Conservation (phyloP, 2,329 filamentous ascomycete species). For the Chrysoporthe deuterocubensis region DNA sequence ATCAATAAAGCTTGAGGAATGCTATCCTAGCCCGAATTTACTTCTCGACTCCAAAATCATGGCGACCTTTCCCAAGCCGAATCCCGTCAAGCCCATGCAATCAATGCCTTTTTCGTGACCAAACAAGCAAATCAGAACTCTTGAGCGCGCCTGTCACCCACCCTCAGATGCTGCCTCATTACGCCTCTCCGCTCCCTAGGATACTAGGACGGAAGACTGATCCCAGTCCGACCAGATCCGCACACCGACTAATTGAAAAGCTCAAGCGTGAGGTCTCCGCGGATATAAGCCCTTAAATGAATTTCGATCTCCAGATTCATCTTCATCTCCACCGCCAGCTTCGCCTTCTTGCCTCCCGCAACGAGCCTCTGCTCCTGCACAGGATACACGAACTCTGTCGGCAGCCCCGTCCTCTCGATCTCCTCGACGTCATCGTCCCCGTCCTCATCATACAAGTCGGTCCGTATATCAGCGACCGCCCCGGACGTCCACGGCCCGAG, state of each 20-base stretch:
- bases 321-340: constrained; percentile 50
- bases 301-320: constrained; percentile 71
- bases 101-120: not conserved
- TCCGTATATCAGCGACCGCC: constrained; percentile 10
- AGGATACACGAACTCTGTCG: not conserved
- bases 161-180: not conserved
- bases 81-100: not conserved
- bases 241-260: constrained; percentile 39
- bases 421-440: not conserved
- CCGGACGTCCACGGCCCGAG: constrained; percentile 17
- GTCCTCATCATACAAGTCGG: constrained; percentile 15
- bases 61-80: not conserved
- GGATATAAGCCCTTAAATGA: constrained; percentile 69
- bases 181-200: not conserved
- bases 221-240: not conserved
- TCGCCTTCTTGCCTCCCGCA: constrained; percentile 27
- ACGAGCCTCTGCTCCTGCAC: constrained; percentile 11
- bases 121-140: not conserved
- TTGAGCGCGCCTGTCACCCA: not conserved
- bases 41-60: not conserved
- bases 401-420: constrained; percentile 3
- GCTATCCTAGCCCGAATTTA: constrained; percentile 9
- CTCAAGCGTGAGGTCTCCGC: constrained; percentile 68
- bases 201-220: not conserved
- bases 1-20: constrained; percentile 1